Conservation (phyloP, 2,329 filamentous ascomycete species). For the Elsinoe australis region DNA sequence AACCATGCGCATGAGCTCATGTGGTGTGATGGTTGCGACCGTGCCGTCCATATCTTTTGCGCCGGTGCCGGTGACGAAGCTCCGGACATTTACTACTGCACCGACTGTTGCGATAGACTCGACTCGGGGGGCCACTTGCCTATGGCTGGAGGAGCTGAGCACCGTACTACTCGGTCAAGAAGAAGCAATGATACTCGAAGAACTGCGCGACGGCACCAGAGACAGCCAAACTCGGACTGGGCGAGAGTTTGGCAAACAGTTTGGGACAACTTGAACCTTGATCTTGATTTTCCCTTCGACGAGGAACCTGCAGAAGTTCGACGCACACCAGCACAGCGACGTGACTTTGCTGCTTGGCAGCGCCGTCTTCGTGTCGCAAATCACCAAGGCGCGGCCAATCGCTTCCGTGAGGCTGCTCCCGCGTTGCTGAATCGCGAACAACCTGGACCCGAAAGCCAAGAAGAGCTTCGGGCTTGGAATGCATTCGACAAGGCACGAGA, state of each 20-base stretch:
- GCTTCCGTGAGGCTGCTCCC: constrained; percentile 43
- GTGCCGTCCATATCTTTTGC: constrained; percentile 85
- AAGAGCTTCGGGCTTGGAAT: constrained; percentile 81
- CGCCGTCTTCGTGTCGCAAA: constrained; percentile 74
- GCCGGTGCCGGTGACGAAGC: constrained; percentile 60
- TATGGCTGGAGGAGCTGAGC: constrained; percentile 2
- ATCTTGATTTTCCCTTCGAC: constrained; percentile 79
- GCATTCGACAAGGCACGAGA: constrained; percentile 80
- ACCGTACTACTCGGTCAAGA: constrained; percentile 4
- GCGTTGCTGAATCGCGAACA: constrained; percentile 47
- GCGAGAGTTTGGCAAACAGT: constrained; percentile 81
- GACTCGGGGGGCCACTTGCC: constrained; percentile 27
- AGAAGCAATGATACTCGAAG: constrained; percentile 9
- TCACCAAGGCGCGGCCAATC: constrained; percentile 65
- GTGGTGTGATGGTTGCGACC: constrained; percentile 85
- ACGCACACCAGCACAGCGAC: constrained; percentile 48
- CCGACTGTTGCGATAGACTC: constrained; percentile 58
- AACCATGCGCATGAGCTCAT: constrained; percentile 80
- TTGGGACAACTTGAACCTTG: constrained; percentile 68
- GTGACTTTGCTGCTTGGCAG: constrained; percentile 66
- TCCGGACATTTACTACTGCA: constrained; percentile 70
- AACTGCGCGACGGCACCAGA: constrained; percentile 19
- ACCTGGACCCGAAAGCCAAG: constrained; percentile 48
- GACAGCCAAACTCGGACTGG: constrained; percentile 45
- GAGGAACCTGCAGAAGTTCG: constrained; percentile 51